Conservation (phyloP, 2,329 filamentous ascomycete species). For the Magnaporthales sp. region DNA sequence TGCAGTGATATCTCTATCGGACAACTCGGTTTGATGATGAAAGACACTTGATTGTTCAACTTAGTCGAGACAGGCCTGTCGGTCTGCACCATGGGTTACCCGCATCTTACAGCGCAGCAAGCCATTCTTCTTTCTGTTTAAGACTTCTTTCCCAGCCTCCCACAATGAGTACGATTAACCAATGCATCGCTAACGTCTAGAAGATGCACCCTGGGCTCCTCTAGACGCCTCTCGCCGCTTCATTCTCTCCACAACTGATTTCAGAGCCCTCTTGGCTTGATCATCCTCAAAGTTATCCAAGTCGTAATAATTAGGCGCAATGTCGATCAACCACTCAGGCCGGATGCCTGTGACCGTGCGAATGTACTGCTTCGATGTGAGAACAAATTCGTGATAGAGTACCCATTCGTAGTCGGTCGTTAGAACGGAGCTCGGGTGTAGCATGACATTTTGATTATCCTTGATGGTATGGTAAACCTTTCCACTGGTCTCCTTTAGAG, state of each 20-base stretch:
- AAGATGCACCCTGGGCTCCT: neutral
- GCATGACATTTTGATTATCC: slow-evolving; percentile 85
- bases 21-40: neutral
- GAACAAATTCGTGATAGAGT: slow-evolving; percentile 95
- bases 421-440: slow-evolving; percentile 89
- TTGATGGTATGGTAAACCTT: slow-evolving; percentile 96
- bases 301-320: slow-evolving; percentile 90
- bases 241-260: slow-evolving; percentile 49
- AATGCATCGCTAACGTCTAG: neutral
- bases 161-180: neutral
- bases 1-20: neutral
- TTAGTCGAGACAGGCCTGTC: neutral
- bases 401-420: slow-evolving; percentile 91
- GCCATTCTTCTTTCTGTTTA: neutral
- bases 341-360: slow-evolving; percentile 85
- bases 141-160: neutral
- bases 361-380: slow-evolving; percentile 97
- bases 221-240: slow-evolving; percentile 42
- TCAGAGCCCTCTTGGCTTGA: slow-evolving; percentile 57
- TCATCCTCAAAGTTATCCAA: slow-evolving; percentile 76
- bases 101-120: neutral
- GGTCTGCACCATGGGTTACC: neutral
- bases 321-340: slow-evolving; percentile 93
- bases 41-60: neutral
- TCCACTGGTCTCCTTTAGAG: slow-evolving; percentile 79